Evolutionary conservation across 805 yeast species (phyloP).

Genomic region (Wickerhamomyces alni): DNA sequence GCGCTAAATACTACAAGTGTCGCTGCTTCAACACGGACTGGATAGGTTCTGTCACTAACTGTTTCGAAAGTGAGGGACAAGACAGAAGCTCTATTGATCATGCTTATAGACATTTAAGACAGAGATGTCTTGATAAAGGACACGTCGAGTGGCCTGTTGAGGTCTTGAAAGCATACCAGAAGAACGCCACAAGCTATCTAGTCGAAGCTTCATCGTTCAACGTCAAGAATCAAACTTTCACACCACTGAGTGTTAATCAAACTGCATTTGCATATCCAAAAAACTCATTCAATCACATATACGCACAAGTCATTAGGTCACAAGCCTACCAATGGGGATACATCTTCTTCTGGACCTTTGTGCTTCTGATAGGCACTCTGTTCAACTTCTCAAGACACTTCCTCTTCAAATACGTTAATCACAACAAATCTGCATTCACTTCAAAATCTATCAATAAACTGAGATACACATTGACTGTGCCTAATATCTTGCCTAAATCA

Average conservation of each 20-base stretch:
- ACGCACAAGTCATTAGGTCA: slow-evolving; percentile 31
- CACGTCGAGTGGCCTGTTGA: slow-evolving; percentile 27
- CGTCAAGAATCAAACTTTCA: slow-evolving; percentile 16
- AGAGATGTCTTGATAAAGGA: slow-evolving; percentile 31
- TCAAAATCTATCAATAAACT: slow-evolving; percentile 12
- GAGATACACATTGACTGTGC: slow-evolving; percentile 22
- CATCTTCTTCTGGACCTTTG: slow-evolving; percentile 34
- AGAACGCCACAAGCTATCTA: slow-evolving; percentile 30
- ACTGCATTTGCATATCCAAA: slow-evolving; percentile 28
- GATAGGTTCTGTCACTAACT: slow-evolving; percentile 38
- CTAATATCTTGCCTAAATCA: slow-evolving; percentile 24
- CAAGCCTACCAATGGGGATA: slow-evolving; percentile 43
- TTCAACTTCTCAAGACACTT: slow-evolving; percentile 23
- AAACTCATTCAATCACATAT: slow-evolving; percentile 30
- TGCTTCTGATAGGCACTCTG: slow-evolving; percentile 27
- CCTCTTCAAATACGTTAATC: slow-evolving; percentile 21
- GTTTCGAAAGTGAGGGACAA: slow-evolving; percentile 31
- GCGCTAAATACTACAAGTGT: slow-evolving; percentile 30
- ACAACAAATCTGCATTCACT: slow-evolving; percentile 12
- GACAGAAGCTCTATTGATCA: slow-evolving; percentile 27
- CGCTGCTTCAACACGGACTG: slow-evolving; percentile 37
- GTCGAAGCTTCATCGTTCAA: slow-evolving; percentile 25
- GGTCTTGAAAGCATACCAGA: slow-evolving; percentile 27
- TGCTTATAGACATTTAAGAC: slow-evolving; percentile 32
- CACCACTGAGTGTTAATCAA: slow-evolving; percentile 28